Base-by-base conservation (phyloP, 768 basidiomycete species). In the Fibroporia radiculosa region DNA sequence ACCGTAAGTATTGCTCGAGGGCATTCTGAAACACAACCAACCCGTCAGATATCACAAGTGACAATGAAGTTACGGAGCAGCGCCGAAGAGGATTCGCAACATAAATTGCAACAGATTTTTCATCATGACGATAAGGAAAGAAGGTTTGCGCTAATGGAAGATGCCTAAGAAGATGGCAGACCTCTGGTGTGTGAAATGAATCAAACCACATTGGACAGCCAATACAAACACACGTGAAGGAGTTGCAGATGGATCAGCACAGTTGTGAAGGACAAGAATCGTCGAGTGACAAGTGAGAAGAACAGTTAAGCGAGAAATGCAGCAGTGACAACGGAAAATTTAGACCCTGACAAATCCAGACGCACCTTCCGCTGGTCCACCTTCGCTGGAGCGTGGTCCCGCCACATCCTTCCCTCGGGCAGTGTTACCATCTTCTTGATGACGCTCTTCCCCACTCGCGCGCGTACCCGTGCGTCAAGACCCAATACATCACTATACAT, bases 351-450 rank as follows among this genome's bases (percentile, higher is more conserved):
- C 31, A 38, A 25, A 49, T 29, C 32, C 12, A 24, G 25, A 66
- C 80, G 54, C 57, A 88, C 92, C 73, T 97, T 98, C 52, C 95
- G 70, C 64, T 95, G 92, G 70, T 98, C 96, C 33, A 93, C 89
- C 69, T 88, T 93, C 23, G 89, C 90, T 24, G 95, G 95, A 0
- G 93, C 93, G 62, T 95, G 92, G 66, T 98, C 96, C 63, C 81
- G 93, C 88, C 95, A 97, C 7, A 96, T 69, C 63, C 84, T 86
- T 20, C 89, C 88, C 61, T 99, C 96, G 1, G 96, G 96, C 46
- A 99, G 63, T 43, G 65, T 71, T 16, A 72, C 80, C 38, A 98
- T 80, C 65, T 78, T 87, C 70, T 92, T 93, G 33, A 72, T 76
- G 16, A 85, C 68, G 40, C 74, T 75, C 61, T 81, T 84, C 12